These are phyloP conservation scores for Bipolaris zeicola DNA, from an alignment of 2,329 filamentous ascomycete genomes.

Conservation along the genomic window DNA sequence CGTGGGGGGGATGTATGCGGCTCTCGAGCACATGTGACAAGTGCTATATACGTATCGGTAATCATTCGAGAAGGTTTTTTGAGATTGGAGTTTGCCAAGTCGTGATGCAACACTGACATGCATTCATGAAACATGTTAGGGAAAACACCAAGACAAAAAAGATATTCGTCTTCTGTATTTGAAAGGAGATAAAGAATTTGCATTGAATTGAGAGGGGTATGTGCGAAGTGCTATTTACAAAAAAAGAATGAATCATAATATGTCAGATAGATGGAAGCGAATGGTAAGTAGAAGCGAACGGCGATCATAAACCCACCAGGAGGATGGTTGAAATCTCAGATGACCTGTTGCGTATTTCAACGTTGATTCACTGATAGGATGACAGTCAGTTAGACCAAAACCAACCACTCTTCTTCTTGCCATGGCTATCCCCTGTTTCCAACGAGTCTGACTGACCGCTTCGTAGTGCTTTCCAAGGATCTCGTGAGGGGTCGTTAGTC, in stretches of 20 bases:
- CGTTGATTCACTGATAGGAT: background rate
- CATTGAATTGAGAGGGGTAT: conserved; percentile 10
- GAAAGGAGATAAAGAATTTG: background rate
- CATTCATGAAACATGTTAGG: background rate
- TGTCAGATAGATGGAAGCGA: background rate
- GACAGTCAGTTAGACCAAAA: conserved; percentile 35
- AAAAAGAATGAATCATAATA: background rate
- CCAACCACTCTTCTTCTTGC: conserved; percentile 34
- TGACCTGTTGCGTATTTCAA: background rate
- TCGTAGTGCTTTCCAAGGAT: conserved; percentile 20
- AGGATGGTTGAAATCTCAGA: background rate
- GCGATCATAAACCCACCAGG: too few species aligned
- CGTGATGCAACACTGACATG: background rate
- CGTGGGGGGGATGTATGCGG: too few species aligned
- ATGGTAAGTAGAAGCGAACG: background rate
- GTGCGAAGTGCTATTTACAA: background rate
- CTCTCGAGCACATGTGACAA: too few species aligned
- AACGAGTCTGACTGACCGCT: conserved; percentile 11
- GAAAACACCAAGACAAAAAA: background rate
- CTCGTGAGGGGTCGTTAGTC: conserved; percentile 4
- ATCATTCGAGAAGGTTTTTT: too few species aligned
- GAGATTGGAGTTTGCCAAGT: too few species aligned
- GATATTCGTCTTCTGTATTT: background rate
- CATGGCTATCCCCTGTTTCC: conserved; percentile 12
- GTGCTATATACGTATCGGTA: too few species aligned